Percentiles rank a stretch among this genome's conserved stretches.
Conservation (phyloP, 1,139 yeast species). For the Geotrichum armillariae region DNA sequence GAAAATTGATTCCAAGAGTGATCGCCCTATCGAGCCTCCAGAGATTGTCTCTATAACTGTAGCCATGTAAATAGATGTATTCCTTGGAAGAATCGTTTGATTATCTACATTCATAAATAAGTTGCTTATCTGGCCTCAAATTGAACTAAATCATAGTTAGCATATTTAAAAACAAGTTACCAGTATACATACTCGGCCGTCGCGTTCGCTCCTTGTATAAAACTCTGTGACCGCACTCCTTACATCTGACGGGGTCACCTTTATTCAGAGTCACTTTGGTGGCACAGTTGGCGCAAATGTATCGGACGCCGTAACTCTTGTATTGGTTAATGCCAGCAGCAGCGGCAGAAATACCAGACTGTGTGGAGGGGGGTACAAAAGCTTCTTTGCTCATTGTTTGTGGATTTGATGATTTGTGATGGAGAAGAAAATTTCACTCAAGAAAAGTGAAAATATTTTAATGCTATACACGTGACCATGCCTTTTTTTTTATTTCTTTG, state of each 20-base stretch:
- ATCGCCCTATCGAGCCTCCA: conserved; percentile 40
- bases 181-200: conserved; percentile 70
- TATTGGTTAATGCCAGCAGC: conserved; percentile 68
- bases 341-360: conserved; percentile 65
- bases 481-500: no score
- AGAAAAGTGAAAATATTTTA: no score
- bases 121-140: conserved; percentile 60
- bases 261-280: conserved; percentile 83
- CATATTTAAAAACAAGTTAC: neutral
- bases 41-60: conserved; percentile 30
- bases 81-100: no score
- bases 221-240: conserved; percentile 98
- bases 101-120: conserved; percentile 9
- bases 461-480: no score
- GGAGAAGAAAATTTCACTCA: neutral
- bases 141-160: conserved; percentile 45
- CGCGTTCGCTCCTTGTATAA: conserved; percentile 95
- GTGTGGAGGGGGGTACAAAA: conserved; percentile 76
- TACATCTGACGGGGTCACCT: conserved; percentile 97
- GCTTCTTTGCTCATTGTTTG: conserved; percentile 74
- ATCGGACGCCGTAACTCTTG: conserved; percentile 83
- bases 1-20: conserved; percentile 25
- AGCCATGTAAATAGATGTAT: conserved; percentile 3
- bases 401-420: no score
- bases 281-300: conserved; percentile 97